Evolutionary conservation across 2,329 filamentous ascomycete genomes (phyloP), one percentile per base, ranked within the genome.

Genomic region (Cladosporium sp.): DNA sequence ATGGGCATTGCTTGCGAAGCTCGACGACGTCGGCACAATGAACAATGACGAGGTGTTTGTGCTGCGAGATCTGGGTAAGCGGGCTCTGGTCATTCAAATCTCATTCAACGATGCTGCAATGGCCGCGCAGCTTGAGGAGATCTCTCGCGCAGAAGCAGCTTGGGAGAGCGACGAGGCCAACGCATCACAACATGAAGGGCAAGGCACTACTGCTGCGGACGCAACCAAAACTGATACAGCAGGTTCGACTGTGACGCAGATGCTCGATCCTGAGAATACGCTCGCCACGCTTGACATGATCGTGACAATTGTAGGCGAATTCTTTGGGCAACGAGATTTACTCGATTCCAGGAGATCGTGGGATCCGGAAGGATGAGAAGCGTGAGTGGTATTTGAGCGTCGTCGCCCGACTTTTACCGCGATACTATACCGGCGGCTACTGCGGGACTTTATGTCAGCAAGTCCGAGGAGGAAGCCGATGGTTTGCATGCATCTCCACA

Each of bases 251-350:
- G 74, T 23, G 71, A 76, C 11, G 70, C 69, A 8, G 72, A 71
- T 23, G 50, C 50, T 46, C 33, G 72, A 75, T 18, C 68, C 69
- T 8, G 71, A 69, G 70, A 71, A 73, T 56, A 76, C 74, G 5
- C 67, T 72, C 7, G 89, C 88, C n/a, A 93, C 92, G 49, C 82
- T 97, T 37, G 93, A 96, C 78, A 96, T 96, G 92, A 91, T 97
- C 62, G 82, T 97, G 70, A 95, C 91, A 0, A 85, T 97, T 40
- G 89, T 91, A 57, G 93, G 92, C 72, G 93, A 97, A 78, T 88
- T 91, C 70, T 98, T 93, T 78, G 93, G 94, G 1, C 94, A 98
- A 79, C 85, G 89, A 69, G 94, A 98, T 77, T 79, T 97, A 68
- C 84, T 97, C 58, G 88, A 91, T 72, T 91, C 89, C 68, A 86